phyloP scores from a whole-genome alignment of 1,284 basidiomycete species.

The Testicularia cyperi region DNA sequence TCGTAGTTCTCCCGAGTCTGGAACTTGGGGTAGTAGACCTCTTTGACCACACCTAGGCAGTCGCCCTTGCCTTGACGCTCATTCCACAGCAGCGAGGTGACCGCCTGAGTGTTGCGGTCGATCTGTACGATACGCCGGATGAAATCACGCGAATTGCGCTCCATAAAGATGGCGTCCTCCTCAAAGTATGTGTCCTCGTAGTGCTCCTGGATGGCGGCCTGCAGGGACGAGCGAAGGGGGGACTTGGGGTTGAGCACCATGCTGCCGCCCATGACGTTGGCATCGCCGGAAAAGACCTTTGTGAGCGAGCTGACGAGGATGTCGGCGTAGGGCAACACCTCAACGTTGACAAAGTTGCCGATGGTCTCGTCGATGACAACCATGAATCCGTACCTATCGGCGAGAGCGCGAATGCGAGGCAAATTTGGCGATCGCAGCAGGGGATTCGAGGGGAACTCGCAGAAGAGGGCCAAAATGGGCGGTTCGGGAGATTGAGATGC shows the following conservation, averaged over 20 bases:
- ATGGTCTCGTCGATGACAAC: slow-evolving; percentile 94
- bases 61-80: slow-evolving; percentile 14
- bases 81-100: slow-evolving; percentile 76
- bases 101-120: slow-evolving; percentile 77
- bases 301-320: slow-evolving; percentile 90
- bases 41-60: slow-evolving; percentile 67
- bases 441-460: slow-evolving; percentile 93
- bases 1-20: slow-evolving; percentile 73
- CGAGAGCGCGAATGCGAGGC: slow-evolving; percentile 74
- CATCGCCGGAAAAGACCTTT: slow-evolving; percentile 92
- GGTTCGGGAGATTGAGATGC: not conserved
- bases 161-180: slow-evolving; percentile 94
- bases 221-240: slow-evolving; percentile 71
- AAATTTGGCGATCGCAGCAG: slow-evolving; percentile 82
- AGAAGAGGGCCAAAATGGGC: slow-evolving; percentile 64
- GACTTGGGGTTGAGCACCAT: slow-evolving; percentile 73
- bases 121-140: slow-evolving; percentile 73
- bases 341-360: slow-evolving; percentile 93
- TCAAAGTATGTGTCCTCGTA: slow-evolving; percentile 88
- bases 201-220: slow-evolving; percentile 66
- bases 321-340: slow-evolving; percentile 85
- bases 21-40: slow-evolving; percentile 88
- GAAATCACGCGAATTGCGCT: slow-evolving; percentile 95
- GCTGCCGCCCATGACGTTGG: slow-evolving; percentile 92
- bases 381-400: slow-evolving; percentile 84